Percentiles rank a stretch among this genome's conserved stretches.
These are phyloP conservation scores for Berkeleyomyces rouxiae DNA, from an alignment of 2,329 filamentous ascomycete genomes.

Conservation along the genomic window DNA sequence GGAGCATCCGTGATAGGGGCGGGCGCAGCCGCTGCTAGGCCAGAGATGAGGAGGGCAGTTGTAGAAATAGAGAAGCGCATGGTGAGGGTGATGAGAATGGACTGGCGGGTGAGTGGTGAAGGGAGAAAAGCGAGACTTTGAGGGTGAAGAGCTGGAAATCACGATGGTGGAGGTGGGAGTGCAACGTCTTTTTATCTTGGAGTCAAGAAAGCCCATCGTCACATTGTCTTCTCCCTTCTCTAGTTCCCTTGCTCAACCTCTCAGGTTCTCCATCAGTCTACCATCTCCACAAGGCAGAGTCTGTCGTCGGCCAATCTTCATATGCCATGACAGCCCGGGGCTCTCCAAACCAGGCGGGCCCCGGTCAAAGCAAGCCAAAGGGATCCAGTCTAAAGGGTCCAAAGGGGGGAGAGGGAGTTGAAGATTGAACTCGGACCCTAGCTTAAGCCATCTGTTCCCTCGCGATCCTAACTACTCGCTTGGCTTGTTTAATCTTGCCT, in stretches of 20 bases:
- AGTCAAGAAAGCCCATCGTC: too few species aligned
- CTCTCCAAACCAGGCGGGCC: neutral
- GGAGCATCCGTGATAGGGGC: neutral
- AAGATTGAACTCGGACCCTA: neutral
- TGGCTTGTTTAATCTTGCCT: neutral
- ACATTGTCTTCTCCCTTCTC: neutral
- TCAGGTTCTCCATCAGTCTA: neutral
- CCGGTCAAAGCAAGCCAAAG: neutral
- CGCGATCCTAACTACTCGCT: neutral
- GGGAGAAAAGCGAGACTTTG: neutral
- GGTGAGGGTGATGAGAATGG: neutral
- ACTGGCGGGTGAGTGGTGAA: neutral
- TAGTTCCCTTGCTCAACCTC: neutral
- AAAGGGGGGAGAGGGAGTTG: neutral
- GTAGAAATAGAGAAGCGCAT: slow-evolving; percentile 4
- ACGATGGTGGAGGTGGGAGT: neutral
- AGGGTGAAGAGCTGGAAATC: neutral
- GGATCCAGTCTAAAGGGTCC: neutral
- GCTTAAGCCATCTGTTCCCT: neutral
- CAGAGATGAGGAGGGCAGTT: neutral
- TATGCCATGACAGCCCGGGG: too few species aligned
- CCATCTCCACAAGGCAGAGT: neutral
- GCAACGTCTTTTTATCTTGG: too few species aligned
- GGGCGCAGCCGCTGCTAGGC: slow-evolving; percentile 3
- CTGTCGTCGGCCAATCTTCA: neutral